Base-by-base conservation (phyloP, 371 early-diverging fungal genomes). In the Apophysomyces sp. region DNA sequence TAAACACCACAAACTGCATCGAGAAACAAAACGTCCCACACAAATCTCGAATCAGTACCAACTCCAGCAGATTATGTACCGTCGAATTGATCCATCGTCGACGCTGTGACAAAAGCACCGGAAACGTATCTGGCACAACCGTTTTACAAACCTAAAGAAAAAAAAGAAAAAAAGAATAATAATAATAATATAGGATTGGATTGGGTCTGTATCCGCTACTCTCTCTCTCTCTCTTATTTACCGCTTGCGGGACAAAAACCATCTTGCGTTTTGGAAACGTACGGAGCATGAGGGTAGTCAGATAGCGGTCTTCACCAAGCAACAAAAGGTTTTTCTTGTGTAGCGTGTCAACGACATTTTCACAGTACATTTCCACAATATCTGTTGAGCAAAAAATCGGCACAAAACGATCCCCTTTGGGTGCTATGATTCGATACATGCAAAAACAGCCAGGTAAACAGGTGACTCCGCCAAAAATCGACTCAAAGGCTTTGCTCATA, bases 11-110 rank as follows among this genome's bases (percentile, higher is more conserved):
- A 78, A 96, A 95, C 71, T 95, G 98, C 97, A 98, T 97, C 16
- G 94, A 93, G 62, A 94, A 94, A 73, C 95, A 97, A 71, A 96
- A 96, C 5, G 92, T 93, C 18, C 98, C 98, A 75, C 99, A 98
- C 32, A 98, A 76, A 61, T 94, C 93, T 31, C 91, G 83, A 36
- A 98, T 94, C 18, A 92, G 77, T 2, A 96, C 90, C 52, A 98
- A 78, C 73, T 97, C 98, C 65, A 94, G 62, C 57, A 98, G 74
- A 65, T 98, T 98, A 65, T 95, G 95, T 31, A 95, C 88, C 2
- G 99, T 98, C 0, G 96, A 96, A 71, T 98, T 98, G 77, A 98
- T 98, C 98, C 98, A 98, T 60, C 97, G 76, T 53, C 99, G 84
- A 24, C 99, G 84, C 75, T 99, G 99, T 30, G 93, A 93, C 32